Evolutionary conservation across 768 basidiomycete genomes (phyloP), one percentile per base, ranked within the genome.

Genomic region (Pleurotus cornucopiae): DNA sequence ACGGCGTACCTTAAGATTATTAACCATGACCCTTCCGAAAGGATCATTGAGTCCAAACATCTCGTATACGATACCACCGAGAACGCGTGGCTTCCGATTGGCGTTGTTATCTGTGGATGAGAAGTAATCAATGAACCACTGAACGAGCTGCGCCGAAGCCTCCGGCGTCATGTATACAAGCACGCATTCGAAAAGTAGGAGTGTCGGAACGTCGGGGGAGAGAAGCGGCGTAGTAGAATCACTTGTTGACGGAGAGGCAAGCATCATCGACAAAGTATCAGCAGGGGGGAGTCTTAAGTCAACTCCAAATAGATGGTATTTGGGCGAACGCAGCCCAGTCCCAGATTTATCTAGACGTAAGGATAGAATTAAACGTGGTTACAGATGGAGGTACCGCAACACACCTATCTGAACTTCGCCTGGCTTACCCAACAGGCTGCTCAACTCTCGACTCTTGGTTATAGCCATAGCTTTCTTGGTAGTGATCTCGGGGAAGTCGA

Each of bases 1-100:
- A 25, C 14, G 30, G 56, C 73, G 57, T 60, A 91, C 94, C 76
- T 80, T 84, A 48, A 98, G 76, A 69, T 98, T 98, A 46, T 81
- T 81, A 55, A 87, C 72, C 94, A 99, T 98, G 18, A 98, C 90
- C 26, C 79, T 78, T n/a, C 96, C 97, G 71, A 98, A 98, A 0
- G 84, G 64, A 65, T 98, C 96, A 16, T 83, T 77, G 3, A 98
- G 74, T 1, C 86, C 88, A 66, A 92, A 95, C 90, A 98, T 98
- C 67, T 98, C 96, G 64, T 98, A 98, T 14, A 94, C 78, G 6
- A 93, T 69, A 2, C 78, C 81, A 23, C 83, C 85, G 1, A 84
- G 72, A 1, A 74, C 64, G 11, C 23, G 51, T 5, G 67, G 66
- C 9, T 55, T 59, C 9, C 47, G 51, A n/a, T 30, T 54, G 39